Evolutionary conservation across 352 stramenopile genomes (phyloP).

Genomic region (Pythium guiyangense): DNA sequence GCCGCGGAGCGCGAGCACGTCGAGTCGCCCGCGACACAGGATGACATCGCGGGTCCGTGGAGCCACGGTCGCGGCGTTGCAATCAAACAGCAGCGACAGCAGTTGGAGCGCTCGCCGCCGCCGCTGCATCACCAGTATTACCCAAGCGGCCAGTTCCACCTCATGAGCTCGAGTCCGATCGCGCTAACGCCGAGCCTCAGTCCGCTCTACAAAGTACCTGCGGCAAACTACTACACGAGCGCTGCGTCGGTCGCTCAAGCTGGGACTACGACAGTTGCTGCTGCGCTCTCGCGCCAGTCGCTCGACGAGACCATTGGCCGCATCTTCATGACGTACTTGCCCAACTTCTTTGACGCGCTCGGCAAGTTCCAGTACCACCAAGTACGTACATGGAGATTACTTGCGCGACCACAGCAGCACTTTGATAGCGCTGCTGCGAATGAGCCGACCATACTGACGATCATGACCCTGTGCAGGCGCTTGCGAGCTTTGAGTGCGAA

Average conservation of each 20-base stretch:
- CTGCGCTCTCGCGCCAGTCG: conserved; percentile 8
- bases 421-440: background rate
- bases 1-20: background rate
- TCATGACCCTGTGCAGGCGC: conserved; percentile 16
- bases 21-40: background rate
- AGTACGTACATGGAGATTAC: conserved; percentile 9
- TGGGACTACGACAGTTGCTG: conserved; percentile 4
- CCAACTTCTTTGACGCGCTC: conserved; percentile 55
- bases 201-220: conserved; percentile 34
- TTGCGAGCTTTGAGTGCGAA: conserved; percentile 35
- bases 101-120: background rate
- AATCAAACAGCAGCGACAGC: conserved; percentile 1
- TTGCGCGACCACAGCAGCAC: background rate
- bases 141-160: conserved; percentile 31
- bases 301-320: conserved; percentile 43
- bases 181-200: conserved; percentile 40
- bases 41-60: conserved; percentile 3
- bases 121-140: conserved; percentile 15
- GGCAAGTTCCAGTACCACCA: conserved; percentile 63
- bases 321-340: conserved; percentile 48
- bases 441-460: background rate
- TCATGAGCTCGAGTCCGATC: conserved; percentile 29
- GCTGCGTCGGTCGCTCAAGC: conserved; percentile 15
- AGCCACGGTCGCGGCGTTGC: conserved; percentile 11
- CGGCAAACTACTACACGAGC: conserved; percentile 13